Evolutionary conservation across 768 basidiomycete genomes (phyloP), one percentile per base, ranked within the genome.

Genomic region (Collybia sordida): DNA sequence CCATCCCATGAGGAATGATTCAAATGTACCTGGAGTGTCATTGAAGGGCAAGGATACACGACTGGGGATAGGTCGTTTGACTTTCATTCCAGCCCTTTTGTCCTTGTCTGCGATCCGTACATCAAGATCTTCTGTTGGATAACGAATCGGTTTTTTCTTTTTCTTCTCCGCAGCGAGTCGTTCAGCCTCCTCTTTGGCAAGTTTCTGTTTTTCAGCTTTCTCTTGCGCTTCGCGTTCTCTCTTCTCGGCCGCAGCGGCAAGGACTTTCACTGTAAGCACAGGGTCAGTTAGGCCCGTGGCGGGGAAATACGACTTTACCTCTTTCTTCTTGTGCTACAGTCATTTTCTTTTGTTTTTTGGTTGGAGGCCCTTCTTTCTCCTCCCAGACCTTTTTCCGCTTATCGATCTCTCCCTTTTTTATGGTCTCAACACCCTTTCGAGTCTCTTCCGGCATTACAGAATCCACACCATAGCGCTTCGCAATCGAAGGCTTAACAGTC

Each of bases 371-470:
- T 58, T 92, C 90, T 67, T 90, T 91, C 50, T 91, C 90, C 61
- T 89, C 89, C 87, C 89, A 90, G 1, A 82, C 83, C 67, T 93
- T 90, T 75, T 93, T 95, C 55, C 94, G 77, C 70, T 96, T 97
- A 67, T 94, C 91, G 39, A 92, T 88, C 69, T 95, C 93, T 35
- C 85, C 86, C 56, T 88, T 90, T 70, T 90, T 90, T 53, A 90
- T 81, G 50, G 71, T 81, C 61, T 88, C 86, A 9, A 94, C 91
- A 6, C 83, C 82, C 62, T 81, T 85, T 42, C 86, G 80, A 21
- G 87, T 87, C 60, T 86, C 90, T 57, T 90, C 92, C 0, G 93
- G 85, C 89, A 95, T 93, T 45, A 89, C 75, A 21, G 81, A 83
- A 53, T 87, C 83, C 24, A 99, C 86, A 9, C 89, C 90, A 68